Evolutionary conservation across 2,329 filamentous ascomycete genomes (phyloP), one percentile per base, ranked within the genome.

Genomic region (Penicillium sp.): DNA sequence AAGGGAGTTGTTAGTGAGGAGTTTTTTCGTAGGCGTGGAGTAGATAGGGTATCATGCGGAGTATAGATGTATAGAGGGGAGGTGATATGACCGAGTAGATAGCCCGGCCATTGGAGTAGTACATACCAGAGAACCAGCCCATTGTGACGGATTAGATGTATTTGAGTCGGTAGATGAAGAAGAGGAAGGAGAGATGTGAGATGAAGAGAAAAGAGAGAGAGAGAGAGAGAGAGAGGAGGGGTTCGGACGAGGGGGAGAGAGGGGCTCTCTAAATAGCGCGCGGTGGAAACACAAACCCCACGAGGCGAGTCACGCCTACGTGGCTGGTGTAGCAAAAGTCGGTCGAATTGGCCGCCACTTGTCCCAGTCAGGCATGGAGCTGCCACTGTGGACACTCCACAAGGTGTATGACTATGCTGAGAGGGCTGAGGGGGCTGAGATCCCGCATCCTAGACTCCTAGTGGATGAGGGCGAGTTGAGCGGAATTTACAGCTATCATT

Each of bases 61-160:
- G 35, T 24, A 15, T 53, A 4, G 19, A 38, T 10, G 17, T 24
- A 17, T 28, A 6, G 56, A 44, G 49, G 12, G 33, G 53, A 9
- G 42, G 33, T 22, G 5, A 33, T 24, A 22, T 12, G 24, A 42
- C 10, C 6, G 1, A 9, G 17, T 38, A 17, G 17, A n/a, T 28
- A 28, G 28, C 19, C 15, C 17, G 17, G 8, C 13, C 12, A 38
- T 28, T 19, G 22, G 8, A 35, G 38, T 13, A 64, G 61, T n/a
- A 33, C 30, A 33, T 61, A 68, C 66, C 61, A 54, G 53, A 59
- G 65, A 68, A 68, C 65, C 65, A 68, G 61, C 65, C 65, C 66
- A 68, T 68, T 58, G 38, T 67, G 66, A 62, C 42, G 35, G 50
- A 15, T 49, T 40, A 30, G 22, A 28, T 7, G 53, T 9, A 10